These are phyloP conservation scores for Striga asiatica DNA, from an alignment of 257 asterid species.

Conservation along the genomic window DNA sequence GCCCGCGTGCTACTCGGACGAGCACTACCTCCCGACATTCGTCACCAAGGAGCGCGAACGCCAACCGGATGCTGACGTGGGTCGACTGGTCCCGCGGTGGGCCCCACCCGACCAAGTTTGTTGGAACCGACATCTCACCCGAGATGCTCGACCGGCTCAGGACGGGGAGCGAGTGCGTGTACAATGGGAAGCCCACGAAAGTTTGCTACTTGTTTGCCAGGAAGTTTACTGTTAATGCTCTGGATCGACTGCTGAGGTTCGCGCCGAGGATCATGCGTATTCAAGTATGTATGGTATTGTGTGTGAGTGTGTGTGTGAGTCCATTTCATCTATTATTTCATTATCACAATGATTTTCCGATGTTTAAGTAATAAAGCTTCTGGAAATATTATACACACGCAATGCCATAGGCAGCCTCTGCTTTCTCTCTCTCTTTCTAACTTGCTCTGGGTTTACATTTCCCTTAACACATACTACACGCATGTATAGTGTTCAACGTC, in stretches of 20 bases:
- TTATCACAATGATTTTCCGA: too few species aligned
- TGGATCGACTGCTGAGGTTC: constrained; percentile 44
- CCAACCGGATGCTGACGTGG: constrained; percentile 68
- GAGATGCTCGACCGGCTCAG: constrained; percentile 36
- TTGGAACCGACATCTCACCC: constrained; percentile 24
- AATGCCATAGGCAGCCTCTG: too few species aligned
- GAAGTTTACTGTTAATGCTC: constrained; percentile 39
- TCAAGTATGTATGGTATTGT: not conserved
- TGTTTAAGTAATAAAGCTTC: too few species aligned
- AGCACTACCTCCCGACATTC: constrained; percentile 61
- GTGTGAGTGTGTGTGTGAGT: not conserved
- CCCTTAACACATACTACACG: too few species aligned
- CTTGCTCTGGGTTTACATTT: too few species aligned
- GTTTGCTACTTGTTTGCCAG: constrained; percentile 67
- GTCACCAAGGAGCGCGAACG: constrained; percentile 34
- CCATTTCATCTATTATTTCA: too few species aligned
- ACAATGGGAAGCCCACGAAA: constrained; percentile 39
- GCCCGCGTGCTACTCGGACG: constrained; percentile 69
- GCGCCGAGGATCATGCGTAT: constrained; percentile 33
- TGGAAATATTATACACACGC: too few species aligned
- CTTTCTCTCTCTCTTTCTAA: too few species aligned
- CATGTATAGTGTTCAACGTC: too few species aligned
- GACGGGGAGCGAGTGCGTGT: constrained; percentile 27
- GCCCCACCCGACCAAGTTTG: constrained; percentile 52
- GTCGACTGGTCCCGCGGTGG: constrained; percentile 81